phyloP scores from a whole-genome alignment of 2,329 filamentous ascomycete species.

The Tolypocladium amazonense region DNA sequence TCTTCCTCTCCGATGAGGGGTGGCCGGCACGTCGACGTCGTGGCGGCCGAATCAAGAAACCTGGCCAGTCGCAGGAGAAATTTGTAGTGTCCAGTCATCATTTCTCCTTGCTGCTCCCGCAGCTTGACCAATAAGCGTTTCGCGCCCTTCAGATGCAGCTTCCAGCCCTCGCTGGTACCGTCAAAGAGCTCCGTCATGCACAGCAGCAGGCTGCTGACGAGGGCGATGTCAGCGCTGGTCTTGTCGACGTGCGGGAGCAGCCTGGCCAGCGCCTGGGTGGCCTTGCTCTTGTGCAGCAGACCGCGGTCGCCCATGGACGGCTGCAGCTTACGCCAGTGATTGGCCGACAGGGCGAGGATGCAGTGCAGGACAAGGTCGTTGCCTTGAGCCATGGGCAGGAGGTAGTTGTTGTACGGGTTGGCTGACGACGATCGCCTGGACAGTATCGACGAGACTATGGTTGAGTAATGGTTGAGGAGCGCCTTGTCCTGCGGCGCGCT shows the following conservation, averaged over 20 bases:
- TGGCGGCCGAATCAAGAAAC: slow-evolving; percentile 23
- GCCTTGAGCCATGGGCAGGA: slow-evolving; percentile 20
- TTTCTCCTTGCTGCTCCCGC: slow-evolving; percentile 17
- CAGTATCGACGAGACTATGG: slow-evolving; percentile 20
- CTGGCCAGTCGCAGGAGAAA: slow-evolving; percentile 22
- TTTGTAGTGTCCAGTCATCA: slow-evolving; percentile 25
- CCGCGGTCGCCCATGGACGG: slow-evolving; percentile 17
- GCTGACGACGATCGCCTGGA: slow-evolving; percentile 15
- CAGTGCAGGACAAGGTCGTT: slow-evolving; percentile 22
- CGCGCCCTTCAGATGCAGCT: slow-evolving; percentile 30
- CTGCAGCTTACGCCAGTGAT: slow-evolving; percentile 23
- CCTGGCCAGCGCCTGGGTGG: slow-evolving; percentile 18
- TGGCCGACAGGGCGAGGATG: slow-evolving; percentile 20
- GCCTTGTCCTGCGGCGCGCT: slow-evolving; percentile 17
- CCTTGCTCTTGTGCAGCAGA: slow-evolving; percentile 19
- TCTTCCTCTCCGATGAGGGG: slow-evolving; percentile 22
- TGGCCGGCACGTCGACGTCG: slow-evolving; percentile 21
- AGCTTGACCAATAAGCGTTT: slow-evolving; percentile 24
- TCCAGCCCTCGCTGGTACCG: slow-evolving; percentile 28
- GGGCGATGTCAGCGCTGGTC: slow-evolving; percentile 21
- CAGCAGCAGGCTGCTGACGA: slow-evolving; percentile 27
- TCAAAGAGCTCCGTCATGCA: slow-evolving; percentile 33
- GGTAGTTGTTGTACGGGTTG: slow-evolving; percentile 21
- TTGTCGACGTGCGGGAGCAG: slow-evolving; percentile 22
- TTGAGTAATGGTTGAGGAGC: slow-evolving; percentile 22